phyloP scores from a whole-genome alignment of 768 basidiomycete genomes.

The Amanita molliuscula region DNA sequence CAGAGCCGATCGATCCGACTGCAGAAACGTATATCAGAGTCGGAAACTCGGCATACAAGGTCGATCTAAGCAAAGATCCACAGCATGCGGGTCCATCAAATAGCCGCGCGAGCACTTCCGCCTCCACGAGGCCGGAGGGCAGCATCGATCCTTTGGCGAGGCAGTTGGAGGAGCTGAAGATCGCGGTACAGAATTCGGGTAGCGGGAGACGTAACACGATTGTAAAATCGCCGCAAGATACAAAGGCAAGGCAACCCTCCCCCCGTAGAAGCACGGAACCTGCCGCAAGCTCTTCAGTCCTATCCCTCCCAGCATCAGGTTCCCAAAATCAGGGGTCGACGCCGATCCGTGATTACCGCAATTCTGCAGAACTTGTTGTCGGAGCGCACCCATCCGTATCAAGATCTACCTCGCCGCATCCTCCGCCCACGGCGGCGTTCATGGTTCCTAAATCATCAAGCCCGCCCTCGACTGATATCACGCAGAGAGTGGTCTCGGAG shows the following conservation, averaged over 20 bases:
- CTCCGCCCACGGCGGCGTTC: constrained; percentile 60
- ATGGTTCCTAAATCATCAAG: constrained; percentile 53
- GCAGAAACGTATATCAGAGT: constrained; percentile 63
- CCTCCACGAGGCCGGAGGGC: constrained; percentile 22
- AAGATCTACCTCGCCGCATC: constrained; percentile 65
- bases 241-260: not conserved
- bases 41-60: constrained; percentile 56
- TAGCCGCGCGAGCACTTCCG: constrained; percentile 14
- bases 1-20: constrained; percentile 54
- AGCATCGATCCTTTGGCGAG: constrained; percentile 54
- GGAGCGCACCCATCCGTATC: constrained; percentile 64
- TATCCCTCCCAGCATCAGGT: constrained; percentile 28
- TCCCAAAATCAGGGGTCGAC: constrained; percentile 11
- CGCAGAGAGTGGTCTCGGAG: constrained; percentile 62
- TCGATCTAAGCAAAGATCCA: constrained; percentile 58
- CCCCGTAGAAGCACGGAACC: constrained; percentile 15
- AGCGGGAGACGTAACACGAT: constrained; percentile 13
- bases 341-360: constrained; percentile 51
- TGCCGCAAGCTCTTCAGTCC: constrained; percentile 15
- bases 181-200: constrained; percentile 32
- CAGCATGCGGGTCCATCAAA: constrained; percentile 29
- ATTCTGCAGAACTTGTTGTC: constrained; percentile 71
- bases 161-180: constrained; percentile 53
- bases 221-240: constrained; percentile 3
- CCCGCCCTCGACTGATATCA: constrained; percentile 36